Conservation (phyloP, 352 stramenopile genomes). For the Pythium utonaiense region DNA sequence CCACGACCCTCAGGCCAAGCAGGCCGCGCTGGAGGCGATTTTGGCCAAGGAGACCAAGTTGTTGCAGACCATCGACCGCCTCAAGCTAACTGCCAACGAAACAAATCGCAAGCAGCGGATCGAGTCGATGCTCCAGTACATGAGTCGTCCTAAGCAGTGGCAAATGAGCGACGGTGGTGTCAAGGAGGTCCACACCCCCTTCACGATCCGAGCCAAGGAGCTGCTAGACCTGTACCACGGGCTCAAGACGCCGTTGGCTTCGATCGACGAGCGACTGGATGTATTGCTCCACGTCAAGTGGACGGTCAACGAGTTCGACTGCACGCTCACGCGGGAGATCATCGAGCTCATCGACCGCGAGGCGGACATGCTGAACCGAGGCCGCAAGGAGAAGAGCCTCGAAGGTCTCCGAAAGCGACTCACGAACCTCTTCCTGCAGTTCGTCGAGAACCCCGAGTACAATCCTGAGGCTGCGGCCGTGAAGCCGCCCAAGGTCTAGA, state of each 20-base stretch:
- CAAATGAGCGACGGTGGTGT: slow-evolving; percentile 89
- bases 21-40: slow-evolving; percentile 53
- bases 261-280: slow-evolving; percentile 86
- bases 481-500: slow-evolving; percentile 2
- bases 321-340: slow-evolving; percentile 84
- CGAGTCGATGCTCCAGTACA: slow-evolving; percentile 84
- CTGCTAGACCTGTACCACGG: slow-evolving; percentile 86
- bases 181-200: slow-evolving; percentile 88
- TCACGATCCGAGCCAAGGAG: slow-evolving; percentile 85
- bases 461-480: slow-evolving; percentile 84
- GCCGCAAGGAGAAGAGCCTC: slow-evolving; percentile 73
- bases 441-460: slow-evolving; percentile 91
- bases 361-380: slow-evolving; percentile 89
- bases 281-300: slow-evolving; percentile 92
- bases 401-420: slow-evolving; percentile 85
- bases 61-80: slow-evolving; percentile 84
- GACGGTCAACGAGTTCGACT: slow-evolving; percentile 92
- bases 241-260: slow-evolving; percentile 46
- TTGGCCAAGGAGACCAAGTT: slow-evolving; percentile 83
- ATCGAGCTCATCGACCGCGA: slow-evolving; percentile 92
- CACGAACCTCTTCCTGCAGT: slow-evolving; percentile 88
- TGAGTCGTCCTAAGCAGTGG: slow-evolving; percentile 90
- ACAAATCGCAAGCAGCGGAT: slow-evolving; percentile 83
- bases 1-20: slow-evolving; percentile 21
- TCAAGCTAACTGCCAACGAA: slow-evolving; percentile 82